phyloP scores from a whole-genome alignment of 2,329 filamentous ascomycete species.

The Trichoderma polysporum region DNA sequence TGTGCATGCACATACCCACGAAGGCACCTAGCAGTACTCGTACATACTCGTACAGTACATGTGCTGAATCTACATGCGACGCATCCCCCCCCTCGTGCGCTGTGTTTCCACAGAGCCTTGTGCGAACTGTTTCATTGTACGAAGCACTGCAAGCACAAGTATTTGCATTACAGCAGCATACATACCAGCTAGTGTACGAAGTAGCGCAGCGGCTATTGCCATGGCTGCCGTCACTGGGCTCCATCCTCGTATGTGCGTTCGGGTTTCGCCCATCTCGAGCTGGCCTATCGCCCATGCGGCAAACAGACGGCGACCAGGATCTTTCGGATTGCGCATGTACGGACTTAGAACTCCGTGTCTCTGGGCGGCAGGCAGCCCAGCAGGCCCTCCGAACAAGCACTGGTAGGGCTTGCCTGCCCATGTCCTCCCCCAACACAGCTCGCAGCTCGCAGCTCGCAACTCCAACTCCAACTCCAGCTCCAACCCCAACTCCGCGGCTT shows the following conservation, averaged over 20 bases:
- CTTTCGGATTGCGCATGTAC: slow-evolving; percentile 1
- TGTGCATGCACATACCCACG: not conserved
- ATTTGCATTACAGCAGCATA: not conserved
- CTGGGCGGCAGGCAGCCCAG: not conserved
- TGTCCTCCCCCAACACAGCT: not conserved
- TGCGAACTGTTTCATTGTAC: not conserved
- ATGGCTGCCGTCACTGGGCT: not conserved
- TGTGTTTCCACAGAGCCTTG: slow-evolving; percentile 9
- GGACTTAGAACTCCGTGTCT: not conserved
- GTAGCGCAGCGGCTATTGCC: not conserved
- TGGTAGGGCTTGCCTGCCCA: not conserved
- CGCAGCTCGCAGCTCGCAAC: not conserved
- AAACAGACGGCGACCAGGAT: not conserved
- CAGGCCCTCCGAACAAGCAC: not conserved
- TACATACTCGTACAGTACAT: not conserved
- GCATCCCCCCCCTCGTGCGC: not conserved
- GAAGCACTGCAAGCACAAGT: not conserved
- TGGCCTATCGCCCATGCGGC: slow-evolving; percentile 12
- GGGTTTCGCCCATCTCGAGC: not conserved
- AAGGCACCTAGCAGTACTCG: too few relatives aligned
- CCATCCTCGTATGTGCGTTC: not conserved
- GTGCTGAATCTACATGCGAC: not conserved
- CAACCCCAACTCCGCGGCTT: not conserved
- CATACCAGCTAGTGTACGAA: not conserved
- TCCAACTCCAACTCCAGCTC: not conserved